phyloP scores from a whole-genome alignment of 1,284 basidiomycete species.

The Paramarasmius palmivorus region DNA sequence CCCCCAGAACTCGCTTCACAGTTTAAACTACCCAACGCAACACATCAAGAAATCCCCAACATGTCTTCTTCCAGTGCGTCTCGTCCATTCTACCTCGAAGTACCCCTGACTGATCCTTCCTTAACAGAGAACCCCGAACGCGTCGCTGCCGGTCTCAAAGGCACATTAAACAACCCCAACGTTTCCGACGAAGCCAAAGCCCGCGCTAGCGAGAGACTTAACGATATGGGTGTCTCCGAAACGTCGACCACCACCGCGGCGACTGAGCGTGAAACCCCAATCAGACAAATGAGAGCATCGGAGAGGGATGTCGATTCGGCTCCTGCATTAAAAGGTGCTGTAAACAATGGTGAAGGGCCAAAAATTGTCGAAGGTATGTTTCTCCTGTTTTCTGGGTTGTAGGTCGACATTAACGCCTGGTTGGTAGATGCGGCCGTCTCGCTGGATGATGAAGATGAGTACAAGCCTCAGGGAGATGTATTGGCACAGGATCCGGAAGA shows the following conservation, averaged over 20 bases:
- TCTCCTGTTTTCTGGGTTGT: too few relatives aligned
- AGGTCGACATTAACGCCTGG: too few relatives aligned
- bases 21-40: too few relatives aligned
- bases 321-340: too few relatives aligned
- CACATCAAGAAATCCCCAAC: too few relatives aligned
- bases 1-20: too few relatives aligned
- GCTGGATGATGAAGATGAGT: background rate
- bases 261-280: background rate
- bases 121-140: conserved; percentile 19
- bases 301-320: too few relatives aligned
- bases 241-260: background rate
- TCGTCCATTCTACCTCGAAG: too few relatives aligned
- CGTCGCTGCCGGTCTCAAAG: conserved; percentile 27
- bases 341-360: too few relatives aligned
- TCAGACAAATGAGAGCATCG: background rate
- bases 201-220: conserved; percentile 35
- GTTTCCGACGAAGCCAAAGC: conserved; percentile 42
- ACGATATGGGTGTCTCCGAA: conserved; percentile 33
- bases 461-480: background rate
- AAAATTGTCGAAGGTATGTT: too few relatives aligned
- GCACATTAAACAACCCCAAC: conserved; percentile 38
- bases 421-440: background rate
- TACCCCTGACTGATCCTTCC: too few relatives aligned
- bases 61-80: too few relatives aligned
- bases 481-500: conserved; percentile 3